Evolutionary conservation across 1,139 yeast genomes (phyloP), one percentile per base, ranked within the genome.

Genomic region (Pichia cactophila): DNA sequence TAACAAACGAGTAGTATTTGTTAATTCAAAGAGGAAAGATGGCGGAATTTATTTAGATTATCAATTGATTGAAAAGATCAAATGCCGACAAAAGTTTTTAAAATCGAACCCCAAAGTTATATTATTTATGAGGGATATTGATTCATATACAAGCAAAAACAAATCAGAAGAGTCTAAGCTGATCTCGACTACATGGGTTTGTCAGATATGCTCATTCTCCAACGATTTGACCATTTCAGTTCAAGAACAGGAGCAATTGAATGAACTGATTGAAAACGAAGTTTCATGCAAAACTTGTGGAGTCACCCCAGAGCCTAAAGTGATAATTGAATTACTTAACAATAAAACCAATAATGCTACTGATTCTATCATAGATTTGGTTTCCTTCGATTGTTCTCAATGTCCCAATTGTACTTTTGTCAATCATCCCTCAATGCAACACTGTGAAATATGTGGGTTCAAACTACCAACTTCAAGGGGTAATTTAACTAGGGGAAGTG

Each of bases 361-460:
- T 12, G 10, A 28, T 5, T 26, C 39, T 2, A 44, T 35, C 2
- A 16, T 54, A 1, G 63, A 60, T 50, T 42, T 58, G 4, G 33
- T 58, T 2, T 55, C 62, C 2, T 57, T 57, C 43, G 64, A 69
- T 46, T 73, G 77, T 49, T 71, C 74, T 41, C 73, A 74, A 45
- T 92, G 98, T 57, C 82, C 89, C 0, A 73, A 76, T 43, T 92
- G 97, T 60, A 92, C 97, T 0, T 92, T 90, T 60, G 70, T 79
- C 16, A 92, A 92, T 62, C 96, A 90, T 64, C 86, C 90, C 0
- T 78, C 86, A 4, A 69, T 92, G 71, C 69, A 74, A 44, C 74
- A 72, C 54, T 92, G 98, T 64, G 98, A 92, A 64, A 76, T 92
- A 63, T 92, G 97, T 68, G 96, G 96, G 0, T 71, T 83, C 0